Conservation (phyloP, 257 asterid species). For the Solanum lycopersicoides region DNA sequence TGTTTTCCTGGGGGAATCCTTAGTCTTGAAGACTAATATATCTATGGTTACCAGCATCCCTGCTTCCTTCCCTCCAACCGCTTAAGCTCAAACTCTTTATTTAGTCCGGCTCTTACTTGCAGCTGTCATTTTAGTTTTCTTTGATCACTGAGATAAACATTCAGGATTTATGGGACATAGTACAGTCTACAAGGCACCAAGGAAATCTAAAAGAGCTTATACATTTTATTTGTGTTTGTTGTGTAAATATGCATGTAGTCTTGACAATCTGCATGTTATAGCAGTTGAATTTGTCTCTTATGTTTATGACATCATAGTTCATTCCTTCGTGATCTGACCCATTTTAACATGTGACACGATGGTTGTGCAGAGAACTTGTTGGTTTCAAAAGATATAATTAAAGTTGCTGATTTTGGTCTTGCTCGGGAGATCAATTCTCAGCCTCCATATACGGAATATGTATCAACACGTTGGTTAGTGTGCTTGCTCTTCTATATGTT, state of each 20-base stretch:
- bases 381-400: slow-evolving; percentile 68
- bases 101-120: background rate
- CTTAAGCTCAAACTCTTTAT: background rate
- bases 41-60: background rate
- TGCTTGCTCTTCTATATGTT: background rate
- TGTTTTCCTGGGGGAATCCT: background rate
- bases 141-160: background rate
- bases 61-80: background rate
- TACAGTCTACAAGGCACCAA: background rate
- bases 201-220: background rate
- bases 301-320: background rate
- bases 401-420: slow-evolving; percentile 94
- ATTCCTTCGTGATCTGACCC: background rate
- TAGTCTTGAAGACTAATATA: background rate
- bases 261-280: background rate
- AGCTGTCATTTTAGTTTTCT: background rate
- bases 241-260: background rate
- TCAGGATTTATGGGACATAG: background rate
- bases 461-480: slow-evolving; percentile 96
- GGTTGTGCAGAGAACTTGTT: slow-evolving; percentile 69
- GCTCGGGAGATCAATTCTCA: slow-evolving; percentile 87
- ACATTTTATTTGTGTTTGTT: background rate
- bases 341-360: background rate
- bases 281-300: background rate
- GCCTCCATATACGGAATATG: slow-evolving; percentile 95